Base-by-base conservation (phyloP, 371 early-diverging fungal genomes). In the Umbelopsis sp. region DNA sequence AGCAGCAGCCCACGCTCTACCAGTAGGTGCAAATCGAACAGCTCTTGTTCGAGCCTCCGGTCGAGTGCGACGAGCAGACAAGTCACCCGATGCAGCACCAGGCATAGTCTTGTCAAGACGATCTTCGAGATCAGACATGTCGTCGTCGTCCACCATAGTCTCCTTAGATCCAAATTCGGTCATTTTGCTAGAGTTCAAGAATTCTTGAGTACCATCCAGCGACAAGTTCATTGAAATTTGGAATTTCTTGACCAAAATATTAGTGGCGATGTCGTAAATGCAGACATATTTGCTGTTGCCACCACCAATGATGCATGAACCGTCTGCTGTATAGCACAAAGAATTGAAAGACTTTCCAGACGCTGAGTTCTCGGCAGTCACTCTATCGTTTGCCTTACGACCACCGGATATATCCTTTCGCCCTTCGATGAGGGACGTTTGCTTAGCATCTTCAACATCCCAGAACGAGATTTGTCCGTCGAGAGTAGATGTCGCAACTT, bases 271-370 rank as follows among this genome's bases (percentile, higher is more conserved):
- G 76, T 98, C 95, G 76, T 98, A 99, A 64, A 99, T 88, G 79
- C 98, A 98, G 11, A 99, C 93, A 76, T 90, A 96, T 76, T 94
- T 96, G 76, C 93, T 92, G 75, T 92, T 94, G 38, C 99, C 98
- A 25, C 98, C 97, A 51, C 93, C 97, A 71, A 99, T 82, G 29
- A 99, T 79, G 41, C 91, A 87, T 8, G 89, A 77, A 11, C 99
- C 98, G 73, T 99, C 99, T 16, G 96, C 93, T 1, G 96, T 96
- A 75, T 97, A 99, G 81, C 93, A 93, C 12, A 99, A 67, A 12
- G 95, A 91, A 69, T 88, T 97, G 85, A 99, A 98, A 72, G 87
- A 85, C 81, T 96, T 95, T 68, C 92, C 94, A 8, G 93, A 89
- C 0, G 92, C 76, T 48, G 89, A 85, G 79, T 98, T 97, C 18